Base-by-base conservation (phyloP, 257 asterid genomes). In the Euphrasia confusa region DNA sequence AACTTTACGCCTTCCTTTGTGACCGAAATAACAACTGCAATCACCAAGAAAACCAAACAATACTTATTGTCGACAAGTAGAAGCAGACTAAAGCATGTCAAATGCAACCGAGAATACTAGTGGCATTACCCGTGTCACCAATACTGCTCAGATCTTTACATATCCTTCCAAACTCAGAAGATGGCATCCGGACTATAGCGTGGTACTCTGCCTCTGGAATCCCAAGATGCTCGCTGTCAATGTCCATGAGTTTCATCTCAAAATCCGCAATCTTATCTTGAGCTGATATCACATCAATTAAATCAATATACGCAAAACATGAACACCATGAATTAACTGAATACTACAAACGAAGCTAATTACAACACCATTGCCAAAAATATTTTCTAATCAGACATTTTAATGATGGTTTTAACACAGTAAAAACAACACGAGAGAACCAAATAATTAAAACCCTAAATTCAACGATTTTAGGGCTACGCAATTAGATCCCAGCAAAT, bases 1-100 rank as follows among this genome's bases (percentile, higher is more conserved):
- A 91, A 91, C 65, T 86, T 91, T 2, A 91, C 98, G 2, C 98
- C 98, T 78, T 91, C 98, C 81, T 91, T 91, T 0, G 96, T 91
- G 27, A 91, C 98, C 52, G 96, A 88, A 61, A 91, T 91, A 58
- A 88, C 94, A 79, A 88, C 98, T 88, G 71, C 77, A 81, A 28
- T 30, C 48, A 60, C 54, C 64, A 66, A 15, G 12, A 10, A 26
- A 15, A 54, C 0, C 0, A 10, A 39, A 27, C 14, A 21, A 17
- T 40, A 71, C 26, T 33, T 33, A 33, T 33, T 32, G 47, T 28
- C 52, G 11, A 54, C 4, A 15, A 1, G 11, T 52, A 17, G 57
- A 12, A 54, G 60, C 7, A 54, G 15, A 54, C 24, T 54, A 54
- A 53, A 26, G 40, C 11, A 14, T 54, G 14, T 11, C 28, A 54